Evolutionary conservation across 1,284 basidiomycete genomes (phyloP), one percentile per base, ranked within the genome.

Genomic region (Anthracocystis walkeri): DNA sequence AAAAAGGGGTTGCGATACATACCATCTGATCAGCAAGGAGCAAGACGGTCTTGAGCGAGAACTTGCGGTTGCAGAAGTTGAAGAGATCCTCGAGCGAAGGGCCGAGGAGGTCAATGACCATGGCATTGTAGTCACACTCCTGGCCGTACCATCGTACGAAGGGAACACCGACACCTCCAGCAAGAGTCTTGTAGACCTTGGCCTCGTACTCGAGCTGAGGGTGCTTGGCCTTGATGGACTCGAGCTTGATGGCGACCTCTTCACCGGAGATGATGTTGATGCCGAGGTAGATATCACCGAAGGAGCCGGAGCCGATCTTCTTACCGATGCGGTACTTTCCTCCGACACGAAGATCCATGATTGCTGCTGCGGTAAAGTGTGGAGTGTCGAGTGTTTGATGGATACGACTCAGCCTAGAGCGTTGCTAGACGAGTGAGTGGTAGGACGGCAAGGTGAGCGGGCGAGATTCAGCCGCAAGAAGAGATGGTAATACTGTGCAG

Each of bases 231-330:
- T 99, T 99, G 87, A 98, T 94, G 0, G 95, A 97, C 88, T 99
- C 97, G 81, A 99, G 92, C 88, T 99, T 99, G 90, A 99, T 98
- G 85, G 95, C 97, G 66, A 99, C 97, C 86, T 98, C 96, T 86
- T 99, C 95, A 55, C 96, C 96, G n/a, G 95, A 97, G 86, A 99
- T 98, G 88, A 99, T 98, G 90, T 99, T 98, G 87, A 97, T 95
- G 73, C 97, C 97, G 70, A 99, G 93, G 87, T 98, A 99, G 87
- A 99, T 99, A 85, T 99, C 96, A 95, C 96, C 95, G 84, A 98
- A 98, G 59, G 96, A 98, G 73, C 96, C 97, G 50, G 94, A 97
- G 79, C 97, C 97, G 84, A 99, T 98, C 92, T 99, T 99, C 90
- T 98, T 98, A 76, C 96, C 97, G 79, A 99, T 92, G 84, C 96